Conservation (phyloP, 2,329 filamentous ascomycete genomes). For the Clonostachys chloroleuca region DNA sequence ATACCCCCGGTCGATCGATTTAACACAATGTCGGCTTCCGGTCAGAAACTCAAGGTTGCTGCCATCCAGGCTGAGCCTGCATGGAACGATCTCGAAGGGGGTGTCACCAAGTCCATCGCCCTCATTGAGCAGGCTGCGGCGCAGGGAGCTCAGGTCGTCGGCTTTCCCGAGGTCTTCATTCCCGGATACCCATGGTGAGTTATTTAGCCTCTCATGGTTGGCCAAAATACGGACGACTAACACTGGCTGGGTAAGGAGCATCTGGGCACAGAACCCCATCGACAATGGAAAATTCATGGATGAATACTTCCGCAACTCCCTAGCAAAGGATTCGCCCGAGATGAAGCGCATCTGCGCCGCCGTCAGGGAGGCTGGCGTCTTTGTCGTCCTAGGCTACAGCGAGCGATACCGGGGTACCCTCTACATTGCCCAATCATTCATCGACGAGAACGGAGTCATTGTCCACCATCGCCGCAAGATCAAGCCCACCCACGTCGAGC, state of each 20-base stretch:
- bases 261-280: constrained; percentile 15
- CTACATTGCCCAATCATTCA: constrained; percentile 41
- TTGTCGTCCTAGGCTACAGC: constrained; percentile 34
- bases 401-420: constrained; percentile 27
- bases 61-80: constrained; percentile 16
- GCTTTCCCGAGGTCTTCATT: constrained; percentile 40
- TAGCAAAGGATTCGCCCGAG: constrained; percentile 29
- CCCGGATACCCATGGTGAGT: constrained; percentile 40
- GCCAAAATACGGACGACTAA: not conserved
- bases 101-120: constrained; percentile 27
- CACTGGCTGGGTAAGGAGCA: constrained; percentile 10
- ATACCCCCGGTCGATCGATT: too few species aligned
- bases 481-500: constrained; percentile 47
- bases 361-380: constrained; percentile 37
- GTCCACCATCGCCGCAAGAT: constrained; percentile 38
- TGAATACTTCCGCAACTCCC: constrained; percentile 37
- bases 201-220: not conserved
- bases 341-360: constrained; percentile 37
- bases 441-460: constrained; percentile 30
- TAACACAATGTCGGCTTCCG: too few species aligned
- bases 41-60: constrained; percentile 11
- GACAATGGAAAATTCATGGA: constrained; percentile 32
- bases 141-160: constrained; percentile 23
- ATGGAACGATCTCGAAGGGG: constrained; percentile 16
- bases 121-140: constrained; percentile 21